phyloP scores from a whole-genome alignment of 768 basidiomycete species.

The Boletus patriciae region DNA sequence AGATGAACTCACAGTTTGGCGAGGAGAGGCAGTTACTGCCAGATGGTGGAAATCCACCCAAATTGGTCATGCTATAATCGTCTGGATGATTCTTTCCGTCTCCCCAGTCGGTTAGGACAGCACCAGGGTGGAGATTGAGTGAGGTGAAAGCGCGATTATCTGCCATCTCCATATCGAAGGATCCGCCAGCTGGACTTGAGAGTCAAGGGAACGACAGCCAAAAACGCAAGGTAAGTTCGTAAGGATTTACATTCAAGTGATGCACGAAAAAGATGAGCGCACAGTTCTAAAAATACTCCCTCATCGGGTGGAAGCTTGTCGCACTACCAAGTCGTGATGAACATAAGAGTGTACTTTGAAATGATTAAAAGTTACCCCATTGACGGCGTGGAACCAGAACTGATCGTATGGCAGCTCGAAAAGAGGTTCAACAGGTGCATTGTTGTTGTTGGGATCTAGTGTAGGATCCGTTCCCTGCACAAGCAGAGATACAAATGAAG shows the following conservation, averaged over 20 bases:
- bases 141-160: neutral
- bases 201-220: neutral
- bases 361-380: slow-evolving; percentile 1
- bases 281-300: slow-evolving; percentile 8
- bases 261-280: neutral
- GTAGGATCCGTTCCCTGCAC: slow-evolving; percentile 1
- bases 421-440: neutral
- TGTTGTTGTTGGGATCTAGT: slow-evolving; percentile 6
- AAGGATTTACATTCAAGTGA: neutral
- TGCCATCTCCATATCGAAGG: slow-evolving; percentile 2
- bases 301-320: neutral
- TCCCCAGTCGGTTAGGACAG: neutral
- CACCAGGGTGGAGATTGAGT: neutral
- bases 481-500: neutral
- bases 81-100: slow-evolving; percentile 6
- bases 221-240: neutral
- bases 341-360: neutral
- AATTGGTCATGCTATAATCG: too few species aligned
- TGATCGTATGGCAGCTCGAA: neutral
- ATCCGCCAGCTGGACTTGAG: slow-evolving; percentile 2
- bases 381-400: slow-evolving; percentile 1
- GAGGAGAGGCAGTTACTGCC: neutral
- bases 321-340: slow-evolving; percentile 5
- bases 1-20: slow-evolving; percentile 16
- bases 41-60: too few species aligned